Conservation (phyloP, 495 filamentous ascomycete species). For the Penicillium cosmopolitanum region DNA sequence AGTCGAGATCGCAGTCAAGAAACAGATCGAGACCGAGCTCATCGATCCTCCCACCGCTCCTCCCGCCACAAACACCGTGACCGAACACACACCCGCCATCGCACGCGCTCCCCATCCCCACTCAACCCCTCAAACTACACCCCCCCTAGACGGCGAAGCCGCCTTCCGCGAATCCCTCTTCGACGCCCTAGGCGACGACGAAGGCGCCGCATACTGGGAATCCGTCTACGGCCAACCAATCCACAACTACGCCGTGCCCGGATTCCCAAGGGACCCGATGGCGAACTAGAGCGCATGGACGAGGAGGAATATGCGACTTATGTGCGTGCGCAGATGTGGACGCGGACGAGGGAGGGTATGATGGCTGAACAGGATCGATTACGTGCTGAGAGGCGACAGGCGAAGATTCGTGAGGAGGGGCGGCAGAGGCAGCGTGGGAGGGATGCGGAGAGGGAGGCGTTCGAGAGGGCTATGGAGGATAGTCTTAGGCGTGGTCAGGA, state of each 20-base stretch:
- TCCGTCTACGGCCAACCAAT: constrained; percentile 93
- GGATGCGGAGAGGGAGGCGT: constrained; percentile 30
- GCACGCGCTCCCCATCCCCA: constrained; percentile 36
- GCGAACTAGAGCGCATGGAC: constrained; percentile 79
- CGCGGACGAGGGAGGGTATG: constrained; percentile 74
- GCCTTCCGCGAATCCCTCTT: constrained; percentile 97
- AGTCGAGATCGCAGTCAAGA: constrained; percentile 10
- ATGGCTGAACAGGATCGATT: constrained; percentile 66
- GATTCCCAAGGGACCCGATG: constrained; percentile 43
- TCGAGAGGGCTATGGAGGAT: constrained; percentile 53
- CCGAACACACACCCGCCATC: constrained; percentile 14
- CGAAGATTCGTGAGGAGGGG: constrained; percentile 43
- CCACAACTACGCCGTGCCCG: constrained; percentile 59
- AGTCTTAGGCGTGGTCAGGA: constrained; percentile 55
- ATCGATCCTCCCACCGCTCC: neutral
- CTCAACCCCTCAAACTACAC: constrained; percentile 17
- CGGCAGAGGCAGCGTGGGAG: constrained; percentile 35
- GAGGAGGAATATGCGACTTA: constrained; percentile 89
- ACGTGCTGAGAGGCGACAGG: constrained; percentile 57
- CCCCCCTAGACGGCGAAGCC: constrained; percentile 55
- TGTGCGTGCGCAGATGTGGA: constrained; percentile 90
- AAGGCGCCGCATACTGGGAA: constrained; percentile 94
- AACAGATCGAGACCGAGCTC: no score
- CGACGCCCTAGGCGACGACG: constrained; percentile 98
- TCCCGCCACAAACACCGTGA: constrained; percentile 26